A percentile compares a stretch with the other conserved stretches of the same genome.
Conservation (phyloP, 2,329 filamentous ascomycete genomes). For the Alternaria ventricosa region DNA sequence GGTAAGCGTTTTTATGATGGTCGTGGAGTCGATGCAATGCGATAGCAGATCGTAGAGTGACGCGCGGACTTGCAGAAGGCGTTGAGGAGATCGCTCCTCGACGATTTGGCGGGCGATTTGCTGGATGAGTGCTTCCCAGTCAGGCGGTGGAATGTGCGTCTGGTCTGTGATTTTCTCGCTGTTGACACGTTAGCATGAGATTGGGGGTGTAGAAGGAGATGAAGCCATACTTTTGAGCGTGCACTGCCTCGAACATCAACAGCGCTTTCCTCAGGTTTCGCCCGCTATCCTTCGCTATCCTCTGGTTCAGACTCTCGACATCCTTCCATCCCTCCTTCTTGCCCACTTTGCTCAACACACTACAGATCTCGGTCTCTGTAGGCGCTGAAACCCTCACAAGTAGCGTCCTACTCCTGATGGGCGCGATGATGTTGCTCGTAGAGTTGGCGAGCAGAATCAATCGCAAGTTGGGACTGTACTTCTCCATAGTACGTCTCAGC, state of each 20-base stretch:
- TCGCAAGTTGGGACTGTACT: conserved; percentile 94
- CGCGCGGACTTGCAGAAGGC: conserved; percentile 84
- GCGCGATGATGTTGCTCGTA: conserved; percentile 98
- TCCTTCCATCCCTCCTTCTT: conserved; percentile 86
- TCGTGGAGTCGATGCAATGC: conserved; percentile 95
- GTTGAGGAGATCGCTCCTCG: conserved; percentile 86
- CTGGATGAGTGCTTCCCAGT: conserved; percentile 92
- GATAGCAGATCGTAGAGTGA: conserved; percentile 98
- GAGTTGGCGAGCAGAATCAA: conserved; percentile 93
- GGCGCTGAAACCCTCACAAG: conserved; percentile 92
- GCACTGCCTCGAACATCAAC: conserved; percentile 95
- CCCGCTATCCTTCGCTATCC: conserved; percentile 89
- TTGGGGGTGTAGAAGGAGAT: background rate
- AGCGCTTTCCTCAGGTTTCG: conserved; percentile 88
- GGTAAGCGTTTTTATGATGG: conserved; percentile 90
- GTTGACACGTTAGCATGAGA: conserved; percentile 18
- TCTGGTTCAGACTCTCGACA: conserved; percentile 75
- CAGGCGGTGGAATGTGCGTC: conserved; percentile 90
- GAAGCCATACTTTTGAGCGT: conserved; percentile 85
- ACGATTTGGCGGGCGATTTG: conserved; percentile 94
- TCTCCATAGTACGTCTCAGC: conserved; percentile 95
- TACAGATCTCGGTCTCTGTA: conserved; percentile 81
- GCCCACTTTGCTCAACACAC: conserved; percentile 71
- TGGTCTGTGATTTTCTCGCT: conserved; percentile 90
- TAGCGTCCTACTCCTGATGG: conserved; percentile 89